Evolutionary conservation across 495 filamentous ascomycete genomes (phyloP).

Genomic region (Hamigera avellanea): DNA sequence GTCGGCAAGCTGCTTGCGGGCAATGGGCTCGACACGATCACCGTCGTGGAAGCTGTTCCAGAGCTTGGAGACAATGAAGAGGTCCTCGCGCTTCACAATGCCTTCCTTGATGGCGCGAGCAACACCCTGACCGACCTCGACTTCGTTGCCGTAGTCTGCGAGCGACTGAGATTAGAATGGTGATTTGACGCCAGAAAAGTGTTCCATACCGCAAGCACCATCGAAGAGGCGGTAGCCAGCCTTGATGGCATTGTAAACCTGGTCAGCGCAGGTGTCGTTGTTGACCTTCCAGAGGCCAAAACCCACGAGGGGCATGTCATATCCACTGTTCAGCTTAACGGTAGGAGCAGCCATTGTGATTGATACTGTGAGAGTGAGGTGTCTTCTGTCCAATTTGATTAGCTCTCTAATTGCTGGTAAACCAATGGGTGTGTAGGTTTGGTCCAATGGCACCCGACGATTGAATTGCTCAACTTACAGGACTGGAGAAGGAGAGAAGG

Average conservation of each 20-base stretch:
- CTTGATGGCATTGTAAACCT: conserved; percentile 84
- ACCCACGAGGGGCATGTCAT: conserved; percentile 82
- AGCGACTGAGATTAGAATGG: too few species aligned
- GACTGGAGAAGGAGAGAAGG: neutral
- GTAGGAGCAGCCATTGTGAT: conserved; percentile 13
- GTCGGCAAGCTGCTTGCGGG: conserved; percentile 61
- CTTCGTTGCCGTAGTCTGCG: conserved; percentile 81
- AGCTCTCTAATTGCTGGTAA: too few species aligned
- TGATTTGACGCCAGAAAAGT: too few species aligned
- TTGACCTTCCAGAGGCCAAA: conserved; percentile 79
- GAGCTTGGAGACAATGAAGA: conserved; percentile 88
- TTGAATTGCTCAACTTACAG: too few species aligned
- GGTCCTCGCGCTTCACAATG: conserved; percentile 72
- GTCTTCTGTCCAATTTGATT: too few species aligned
- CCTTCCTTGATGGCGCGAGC: conserved; percentile 78
- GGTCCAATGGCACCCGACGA: too few species aligned
- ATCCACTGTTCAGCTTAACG: conserved; percentile 70
- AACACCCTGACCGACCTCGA: conserved; percentile 74
- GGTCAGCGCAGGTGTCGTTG: conserved; percentile 64
- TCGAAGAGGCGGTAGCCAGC: conserved; percentile 78
- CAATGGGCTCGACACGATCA: conserved; percentile 61
- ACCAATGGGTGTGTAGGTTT: too few species aligned
- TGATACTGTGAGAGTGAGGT: too few species aligned
- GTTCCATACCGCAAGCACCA: conserved; percentile 64
- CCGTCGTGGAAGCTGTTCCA: conserved; percentile 84